Evolutionary conservation across 2,329 filamentous ascomycete genomes (phyloP).

Genomic region (Fusarium xyrophilum): DNA sequence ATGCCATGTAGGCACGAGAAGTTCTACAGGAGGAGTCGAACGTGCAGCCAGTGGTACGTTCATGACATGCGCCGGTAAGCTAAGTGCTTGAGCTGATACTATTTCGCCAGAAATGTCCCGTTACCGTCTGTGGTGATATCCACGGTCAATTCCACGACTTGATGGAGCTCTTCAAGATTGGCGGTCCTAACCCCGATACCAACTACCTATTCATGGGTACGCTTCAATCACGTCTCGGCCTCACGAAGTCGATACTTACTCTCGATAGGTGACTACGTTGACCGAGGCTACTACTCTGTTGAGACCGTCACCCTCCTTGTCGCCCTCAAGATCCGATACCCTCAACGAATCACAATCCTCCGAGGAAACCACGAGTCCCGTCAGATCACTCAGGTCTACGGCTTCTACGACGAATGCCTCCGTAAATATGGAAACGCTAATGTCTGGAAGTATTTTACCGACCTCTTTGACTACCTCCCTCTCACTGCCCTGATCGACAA

Average conservation of each 20-base stretch:
- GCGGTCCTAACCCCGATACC: slow-evolving; percentile 95
- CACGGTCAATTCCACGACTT: slow-evolving; percentile 99
- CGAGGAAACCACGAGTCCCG: slow-evolving; percentile 98
- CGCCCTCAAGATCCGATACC: slow-evolving; percentile 97
- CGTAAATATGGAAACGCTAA: slow-evolving; percentile 99
- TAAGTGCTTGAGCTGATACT: slow-evolving; percentile 41
- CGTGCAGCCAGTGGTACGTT: slow-evolving; percentile 93
- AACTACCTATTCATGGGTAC: slow-evolving; percentile 99
- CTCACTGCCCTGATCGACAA: slow-evolving; percentile 98
- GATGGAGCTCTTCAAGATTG: slow-evolving; percentile 99
- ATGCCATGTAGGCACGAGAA: slow-evolving; percentile 76
- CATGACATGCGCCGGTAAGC: slow-evolving; percentile 11
- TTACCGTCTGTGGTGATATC: slow-evolving; percentile 98
- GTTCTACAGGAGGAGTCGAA: slow-evolving; percentile 98
- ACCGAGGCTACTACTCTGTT: slow-evolving; percentile 98
- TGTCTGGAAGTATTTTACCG: slow-evolving; percentile 99
- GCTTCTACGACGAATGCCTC: slow-evolving; percentile 98
- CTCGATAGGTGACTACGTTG: slow-evolving; percentile 87
- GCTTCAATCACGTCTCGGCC: slow-evolving; percentile 40
- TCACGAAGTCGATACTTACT: slow-evolving; percentile 14
- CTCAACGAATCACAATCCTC: slow-evolving; percentile 96
- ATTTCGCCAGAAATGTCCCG: slow-evolving; percentile 84
- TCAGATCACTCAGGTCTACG: slow-evolving; percentile 99
- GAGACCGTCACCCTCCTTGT: slow-evolving; percentile 97
- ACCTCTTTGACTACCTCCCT: slow-evolving; percentile 98